Conservation (phyloP, 768 basidiomycete genomes). For the Boletus reticuloceps region DNA sequence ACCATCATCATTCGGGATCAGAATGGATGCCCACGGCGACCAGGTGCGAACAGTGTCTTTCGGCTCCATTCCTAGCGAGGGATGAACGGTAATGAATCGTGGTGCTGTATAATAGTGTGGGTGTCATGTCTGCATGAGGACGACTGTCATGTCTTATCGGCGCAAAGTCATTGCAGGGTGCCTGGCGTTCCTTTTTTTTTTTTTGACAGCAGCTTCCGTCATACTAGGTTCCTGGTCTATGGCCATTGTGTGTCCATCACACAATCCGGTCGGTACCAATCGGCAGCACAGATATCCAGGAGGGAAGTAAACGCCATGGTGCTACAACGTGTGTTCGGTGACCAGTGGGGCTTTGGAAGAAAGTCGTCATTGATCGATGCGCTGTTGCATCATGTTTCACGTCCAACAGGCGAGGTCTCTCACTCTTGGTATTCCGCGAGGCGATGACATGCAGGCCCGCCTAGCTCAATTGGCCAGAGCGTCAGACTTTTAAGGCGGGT, state of each 20-base stretch:
- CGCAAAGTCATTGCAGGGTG: not conserved
- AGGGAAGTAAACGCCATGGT: not conserved
- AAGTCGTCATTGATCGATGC: not conserved
- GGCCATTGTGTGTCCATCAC: not conserved
- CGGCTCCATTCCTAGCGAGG: constrained; percentile 3
- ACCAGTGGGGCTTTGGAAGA: not conserved
- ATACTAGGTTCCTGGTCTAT: not conserved
- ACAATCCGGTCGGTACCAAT: not conserved
- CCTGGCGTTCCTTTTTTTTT: not conserved
- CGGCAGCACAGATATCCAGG: not conserved
- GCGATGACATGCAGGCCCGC: constrained; percentile 35
- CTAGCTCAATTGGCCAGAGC: constrained; percentile 64
- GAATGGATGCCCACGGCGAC: not conserved
- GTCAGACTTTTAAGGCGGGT: constrained; percentile 49
- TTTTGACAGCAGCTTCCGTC: not conserved
- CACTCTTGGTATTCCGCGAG: no score
- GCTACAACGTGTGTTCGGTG: constrained; percentile 4
- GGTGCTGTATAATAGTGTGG: not conserved
- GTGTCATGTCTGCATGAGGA: not conserved
- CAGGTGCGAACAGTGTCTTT: constrained; percentile 2
- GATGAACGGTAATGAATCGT: constrained; percentile 23
- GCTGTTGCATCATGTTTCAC: no score
- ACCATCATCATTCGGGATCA: no score
- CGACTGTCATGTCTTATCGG: constrained; percentile 5
- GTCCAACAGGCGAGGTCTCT: no score